A percentile compares a stretch with the other conserved stretches of the same genome.
Evolutionary conservation across 176 grass and related monocot genomes (phyloP).

Genomic region (Bothriochloa decipiens): DNA sequence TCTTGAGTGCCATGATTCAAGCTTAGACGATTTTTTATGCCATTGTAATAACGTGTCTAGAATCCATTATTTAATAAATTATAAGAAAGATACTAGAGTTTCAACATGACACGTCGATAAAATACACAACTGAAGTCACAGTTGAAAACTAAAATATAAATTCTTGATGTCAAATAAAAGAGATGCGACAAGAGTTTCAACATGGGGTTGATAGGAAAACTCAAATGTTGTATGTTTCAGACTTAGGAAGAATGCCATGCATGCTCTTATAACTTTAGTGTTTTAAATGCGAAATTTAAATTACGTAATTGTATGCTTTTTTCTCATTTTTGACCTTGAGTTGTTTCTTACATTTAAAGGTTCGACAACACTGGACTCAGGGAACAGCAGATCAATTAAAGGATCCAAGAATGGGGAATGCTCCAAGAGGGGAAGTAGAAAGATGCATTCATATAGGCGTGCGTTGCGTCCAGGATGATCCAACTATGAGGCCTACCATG

Average conservation of each 20-base stretch:
- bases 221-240: too few species aligned
- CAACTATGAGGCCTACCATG: neutral
- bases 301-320: neutral
- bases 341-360: neutral
- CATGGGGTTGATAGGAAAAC: too few species aligned
- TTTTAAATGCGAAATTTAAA: neutral
- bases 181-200: too few species aligned
- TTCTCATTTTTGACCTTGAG: neutral
- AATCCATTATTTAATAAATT: too few species aligned
- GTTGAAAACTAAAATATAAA: too few species aligned
- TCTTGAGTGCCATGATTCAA: too few species aligned
- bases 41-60: too few species aligned
- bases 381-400: conserved; percentile 33
- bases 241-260: neutral
- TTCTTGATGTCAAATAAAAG: too few species aligned
- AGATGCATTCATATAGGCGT: conserved; percentile 34
- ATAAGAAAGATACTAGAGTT: too few species aligned
- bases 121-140: too few species aligned
- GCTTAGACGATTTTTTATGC: too few species aligned
- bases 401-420: conserved; percentile 39
- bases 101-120: too few species aligned
- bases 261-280: neutral
- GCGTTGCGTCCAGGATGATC: conserved; percentile 18
- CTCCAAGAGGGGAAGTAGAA: conserved; percentile 16
- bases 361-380: conserved; percentile 24